phyloP scores from a whole-genome alignment of 495 filamentous ascomycete genomes.

The Podospora pseudocomata region DNA sequence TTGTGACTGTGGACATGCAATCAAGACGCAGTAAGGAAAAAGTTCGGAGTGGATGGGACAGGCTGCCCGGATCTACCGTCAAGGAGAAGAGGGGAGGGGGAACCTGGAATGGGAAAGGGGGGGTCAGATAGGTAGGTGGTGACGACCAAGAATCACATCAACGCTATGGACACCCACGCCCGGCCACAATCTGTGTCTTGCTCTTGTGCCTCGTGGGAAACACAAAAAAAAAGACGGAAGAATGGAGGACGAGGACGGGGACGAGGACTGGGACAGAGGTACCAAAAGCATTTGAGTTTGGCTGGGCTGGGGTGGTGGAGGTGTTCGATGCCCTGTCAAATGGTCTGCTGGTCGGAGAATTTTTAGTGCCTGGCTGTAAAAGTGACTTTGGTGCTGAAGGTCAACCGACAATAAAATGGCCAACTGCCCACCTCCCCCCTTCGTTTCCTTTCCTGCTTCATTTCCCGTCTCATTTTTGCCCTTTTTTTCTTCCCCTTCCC shows the following conservation, averaged over 20 bases:
- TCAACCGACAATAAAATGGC: constrained; percentile 39
- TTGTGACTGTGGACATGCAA: background rate
- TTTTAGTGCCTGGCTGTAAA: constrained; percentile 38
- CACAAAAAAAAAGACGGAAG: background rate
- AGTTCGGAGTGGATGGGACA: background rate
- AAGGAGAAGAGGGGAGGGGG: background rate
- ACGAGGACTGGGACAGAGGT: background rate
- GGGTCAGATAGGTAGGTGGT: background rate
- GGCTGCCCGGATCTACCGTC: background rate
- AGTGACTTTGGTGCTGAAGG: constrained; percentile 37
- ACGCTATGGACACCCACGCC: background rate
- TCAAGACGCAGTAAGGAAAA: background rate
- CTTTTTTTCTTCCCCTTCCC: constrained; percentile 20
- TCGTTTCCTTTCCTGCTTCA: constrained; percentile 33
- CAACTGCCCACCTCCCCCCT: constrained; percentile 42
- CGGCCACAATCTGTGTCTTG: background rate
- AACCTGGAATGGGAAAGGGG: too few species aligned
- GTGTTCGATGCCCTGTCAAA: constrained; percentile 25
- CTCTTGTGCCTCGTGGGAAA: background rate
- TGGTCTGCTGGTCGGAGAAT: constrained; percentile 31
- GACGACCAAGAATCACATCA: background rate
- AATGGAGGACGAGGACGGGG: background rate
- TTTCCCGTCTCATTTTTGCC: constrained; percentile 25
- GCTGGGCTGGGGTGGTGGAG: constrained; percentile 22
- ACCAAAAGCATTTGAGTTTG: constrained; percentile 20